These are phyloP conservation scores for Saksenaea oblongispora DNA, from an alignment of 371 early-diverging fungal genomes.

Conservation along the genomic window DNA sequence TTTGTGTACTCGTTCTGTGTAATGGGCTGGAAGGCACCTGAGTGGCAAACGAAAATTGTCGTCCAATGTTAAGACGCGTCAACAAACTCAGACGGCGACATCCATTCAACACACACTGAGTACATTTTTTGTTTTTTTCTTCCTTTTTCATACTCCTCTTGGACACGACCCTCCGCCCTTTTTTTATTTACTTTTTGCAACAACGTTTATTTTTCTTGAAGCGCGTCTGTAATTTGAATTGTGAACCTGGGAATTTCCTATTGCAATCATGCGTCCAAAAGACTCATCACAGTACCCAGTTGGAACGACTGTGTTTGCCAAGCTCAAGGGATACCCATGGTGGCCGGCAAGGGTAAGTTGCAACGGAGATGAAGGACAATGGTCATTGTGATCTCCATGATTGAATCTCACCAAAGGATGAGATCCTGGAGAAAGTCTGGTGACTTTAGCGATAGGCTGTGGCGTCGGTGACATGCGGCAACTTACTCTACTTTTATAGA, in stretches of 20 bases:
- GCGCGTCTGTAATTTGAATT: constrained; percentile 6
- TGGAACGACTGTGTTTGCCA: constrained; percentile 71
- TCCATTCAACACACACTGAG: not conserved
- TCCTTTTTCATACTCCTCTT: constrained; percentile 6
- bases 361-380: not conserved
- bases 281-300: constrained; percentile 43
- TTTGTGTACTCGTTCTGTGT: not conserved
- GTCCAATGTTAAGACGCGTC: constrained; percentile 4
- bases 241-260: constrained; percentile 4
- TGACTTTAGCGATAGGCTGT: not conserved
- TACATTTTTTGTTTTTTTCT: constrained; percentile 6
- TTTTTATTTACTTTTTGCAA: constrained; percentile 5
- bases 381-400: not conserved
- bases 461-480: not conserved
- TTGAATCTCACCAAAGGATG: not conserved
- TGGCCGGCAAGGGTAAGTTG: constrained; percentile 76
- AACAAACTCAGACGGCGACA: constrained; percentile 3
- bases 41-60: not conserved
- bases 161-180: constrained; percentile 1
- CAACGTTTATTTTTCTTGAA: not conserved
- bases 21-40: not conserved
- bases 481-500: constrained; percentile 27
- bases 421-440: constrained; percentile 1
- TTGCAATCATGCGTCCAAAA: constrained; percentile 17
- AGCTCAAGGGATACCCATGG: constrained; percentile 78